Percentiles rank a stretch among this genome's conserved stretches.
These are phyloP conservation scores for Euphorbia corollata DNA, from an alignment of 441 rosid species.

Conservation along the genomic window DNA sequence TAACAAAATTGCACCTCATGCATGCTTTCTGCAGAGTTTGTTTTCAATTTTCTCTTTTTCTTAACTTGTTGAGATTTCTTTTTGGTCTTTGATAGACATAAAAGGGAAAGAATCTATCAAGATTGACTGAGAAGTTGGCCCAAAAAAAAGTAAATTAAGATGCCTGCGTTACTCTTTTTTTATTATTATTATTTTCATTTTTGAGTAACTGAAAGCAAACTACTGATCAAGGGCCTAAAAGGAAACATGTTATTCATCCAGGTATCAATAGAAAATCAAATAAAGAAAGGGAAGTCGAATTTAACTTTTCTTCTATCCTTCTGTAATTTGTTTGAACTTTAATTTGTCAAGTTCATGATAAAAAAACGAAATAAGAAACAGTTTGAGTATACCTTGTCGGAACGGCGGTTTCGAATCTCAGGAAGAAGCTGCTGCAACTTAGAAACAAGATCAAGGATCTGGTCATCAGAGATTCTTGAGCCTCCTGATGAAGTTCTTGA, in stretches of 20 bases:
- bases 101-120: slow-evolving; percentile 14
- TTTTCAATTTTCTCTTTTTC: background rate
- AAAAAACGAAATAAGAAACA: too few species aligned
- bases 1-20: slow-evolving; percentile 16
- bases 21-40: background rate
- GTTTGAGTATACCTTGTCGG: slow-evolving; percentile 46
- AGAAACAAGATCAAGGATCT: slow-evolving; percentile 76
- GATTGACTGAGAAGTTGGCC: slow-evolving; percentile 14
- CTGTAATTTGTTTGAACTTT: too few species aligned
- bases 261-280: too few species aligned
- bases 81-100: slow-evolving; percentile 3
- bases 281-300: background rate
- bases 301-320: background rate
- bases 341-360: too few species aligned
- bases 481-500: slow-evolving; percentile 54
- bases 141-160: background rate
- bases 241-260: background rate
- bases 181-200: too few species aligned
- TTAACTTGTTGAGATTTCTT: background rate
- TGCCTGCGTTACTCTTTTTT: too few species aligned
- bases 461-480: slow-evolving; percentile 74
- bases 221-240: background rate
- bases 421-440: slow-evolving; percentile 80
- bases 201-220: background rate
- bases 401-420: slow-evolving; percentile 50